Conservation (phyloP, 352 stramenopile species). For the Phytophthora hibernalis region DNA sequence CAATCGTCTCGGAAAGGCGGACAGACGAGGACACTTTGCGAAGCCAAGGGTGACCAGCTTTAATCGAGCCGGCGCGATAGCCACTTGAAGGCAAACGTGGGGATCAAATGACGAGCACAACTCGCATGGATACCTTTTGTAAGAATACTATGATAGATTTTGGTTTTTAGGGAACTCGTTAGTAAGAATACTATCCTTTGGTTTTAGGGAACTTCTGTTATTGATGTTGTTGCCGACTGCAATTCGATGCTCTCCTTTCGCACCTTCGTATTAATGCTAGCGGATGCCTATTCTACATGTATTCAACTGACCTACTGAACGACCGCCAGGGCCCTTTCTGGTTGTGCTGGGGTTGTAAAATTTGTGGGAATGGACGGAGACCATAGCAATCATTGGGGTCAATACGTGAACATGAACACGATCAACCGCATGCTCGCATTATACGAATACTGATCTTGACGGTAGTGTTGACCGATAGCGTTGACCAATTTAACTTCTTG, state of each 20-base stretch:
- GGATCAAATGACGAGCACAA: conserved; percentile 6
- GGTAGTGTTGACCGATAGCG: no score
- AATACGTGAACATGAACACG: conserved; percentile 22
- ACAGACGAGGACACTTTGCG: conserved; percentile 34
- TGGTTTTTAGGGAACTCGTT: neutral
- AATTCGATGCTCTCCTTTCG: conserved; percentile 13
- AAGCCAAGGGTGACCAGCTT: conserved; percentile 3
- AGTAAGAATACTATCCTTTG: neutral
- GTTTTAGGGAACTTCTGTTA: neutral
- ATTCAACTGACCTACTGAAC: conserved; percentile 26
- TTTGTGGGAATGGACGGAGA: conserved; percentile 25
- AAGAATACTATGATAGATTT: no score
- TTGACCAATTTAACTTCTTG: no score
- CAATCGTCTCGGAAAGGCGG: conserved; percentile 22
- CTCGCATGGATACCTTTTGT: no score
- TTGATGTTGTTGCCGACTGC: neutral
- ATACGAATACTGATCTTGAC: conserved; percentile 37
- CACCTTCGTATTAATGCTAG: neutral
- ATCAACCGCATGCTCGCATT: conserved; percentile 27
- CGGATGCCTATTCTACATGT: conserved; percentile 3
- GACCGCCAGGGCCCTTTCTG: conserved; percentile 15
- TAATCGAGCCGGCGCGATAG: conserved; percentile 27
- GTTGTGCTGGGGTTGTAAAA: conserved; percentile 13
- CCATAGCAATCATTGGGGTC: conserved; percentile 32
- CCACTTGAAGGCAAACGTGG: conserved; percentile 6